Base-by-base conservation (phyloP, 106 monocot species). In the Apostasia shenzhenica region DNA sequence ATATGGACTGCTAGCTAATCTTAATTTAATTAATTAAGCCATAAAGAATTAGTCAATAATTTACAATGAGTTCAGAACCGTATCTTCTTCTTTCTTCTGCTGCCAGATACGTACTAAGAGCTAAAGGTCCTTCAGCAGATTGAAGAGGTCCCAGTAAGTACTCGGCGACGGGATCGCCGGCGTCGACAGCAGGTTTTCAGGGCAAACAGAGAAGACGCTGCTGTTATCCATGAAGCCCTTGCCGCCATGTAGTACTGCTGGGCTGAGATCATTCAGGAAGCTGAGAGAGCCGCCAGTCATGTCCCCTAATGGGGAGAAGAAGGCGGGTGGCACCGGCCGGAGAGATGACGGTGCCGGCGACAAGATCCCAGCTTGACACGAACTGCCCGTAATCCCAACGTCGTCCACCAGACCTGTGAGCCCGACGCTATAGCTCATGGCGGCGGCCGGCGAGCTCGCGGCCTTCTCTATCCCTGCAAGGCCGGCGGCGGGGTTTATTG, bases 61-160 rank as follows among this genome's bases (percentile, higher is more conserved):
- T 6, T 6, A 52, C 4, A 6, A 52, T 6, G 10, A 52, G 10
- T 6, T 52, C 7, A 10, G 4, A 52, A 4, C 4, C 52, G 52
- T 52, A 52, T 52, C 4, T 52, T 26, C 26, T 26, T 26, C 26
- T 26, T 26, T 0, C 26, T 26, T 26, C 26, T 26, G 26, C 26
- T 26, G 26, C 26, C 26, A 26, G 26, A 26, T 26, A 26, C 26
- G 26, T 52, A 52, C 7, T 57, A n/a, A n/a, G 13, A 45, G 13
- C 43, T 45, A 69, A 54, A 69, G 45, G n/a, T 68, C 54, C 8
- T 59, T 49, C 63, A 60, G 54, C 5, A 77, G 76, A 26, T 77
- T 76, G 57, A 81, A 81, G 57, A 69, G 63, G 44, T 81, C 81
- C 81, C 81, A 81, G 47, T 81, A 73, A n/a, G 42, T 65, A 64